A percentile compares a stretch with the other conserved stretches of the same genome.
These are phyloP conservation scores for Sorghum bicolor DNA, from an alignment of 176 grass and related monocot genomes.

Conservation along the genomic window DNA sequence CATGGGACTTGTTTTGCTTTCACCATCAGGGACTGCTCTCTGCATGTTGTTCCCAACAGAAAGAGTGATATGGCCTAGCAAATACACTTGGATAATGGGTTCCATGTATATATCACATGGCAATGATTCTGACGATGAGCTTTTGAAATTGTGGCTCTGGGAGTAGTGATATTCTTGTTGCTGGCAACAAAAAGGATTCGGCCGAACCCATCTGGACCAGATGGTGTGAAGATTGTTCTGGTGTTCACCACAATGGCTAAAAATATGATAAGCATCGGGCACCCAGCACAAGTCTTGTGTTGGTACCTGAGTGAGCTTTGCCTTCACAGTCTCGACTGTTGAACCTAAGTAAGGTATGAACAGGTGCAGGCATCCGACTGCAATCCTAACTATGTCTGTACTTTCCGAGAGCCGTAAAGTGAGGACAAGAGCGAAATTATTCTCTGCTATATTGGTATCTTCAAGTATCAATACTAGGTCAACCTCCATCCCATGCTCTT, in stretches of 20 bases:
- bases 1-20: not conserved
- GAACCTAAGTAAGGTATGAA: not conserved
- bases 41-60: not conserved
- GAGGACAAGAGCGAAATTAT: not conserved
- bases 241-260: not conserved
- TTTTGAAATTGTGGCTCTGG: not conserved
- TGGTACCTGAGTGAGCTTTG: not conserved
- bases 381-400: not conserved
- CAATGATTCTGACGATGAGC: not conserved
- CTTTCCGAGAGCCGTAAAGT: not conserved
- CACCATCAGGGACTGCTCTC: too few relatives aligned
- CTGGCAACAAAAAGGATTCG: not conserved
- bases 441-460: not conserved
- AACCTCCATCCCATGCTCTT: not conserved
- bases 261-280: not conserved
- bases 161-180: not conserved
- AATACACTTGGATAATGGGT: not conserved
- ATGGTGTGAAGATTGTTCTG: not conserved
- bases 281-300: conserved; percentile 2
- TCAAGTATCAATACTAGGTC: not conserved
- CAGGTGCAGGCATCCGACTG: not conserved
- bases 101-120: not conserved
- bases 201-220: not conserved
- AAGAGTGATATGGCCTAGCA: not conserved
- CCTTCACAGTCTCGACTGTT: not conserved